These are phyloP conservation scores for Suaeda aralocaspica DNA, from an alignment of 148 eudicot species.

Conservation along the genomic window DNA sequence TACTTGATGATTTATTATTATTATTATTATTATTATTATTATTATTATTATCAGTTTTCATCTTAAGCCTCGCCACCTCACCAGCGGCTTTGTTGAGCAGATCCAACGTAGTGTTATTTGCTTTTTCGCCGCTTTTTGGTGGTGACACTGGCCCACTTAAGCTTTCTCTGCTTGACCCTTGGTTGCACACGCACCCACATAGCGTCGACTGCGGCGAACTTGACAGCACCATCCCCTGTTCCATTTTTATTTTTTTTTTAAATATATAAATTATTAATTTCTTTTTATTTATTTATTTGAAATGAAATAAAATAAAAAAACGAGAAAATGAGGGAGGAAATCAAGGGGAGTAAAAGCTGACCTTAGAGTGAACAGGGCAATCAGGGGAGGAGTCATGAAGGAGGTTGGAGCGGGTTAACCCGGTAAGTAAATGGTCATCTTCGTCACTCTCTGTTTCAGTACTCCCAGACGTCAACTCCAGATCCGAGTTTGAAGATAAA, in stretches of 20 bases:
- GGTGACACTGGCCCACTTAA: slow-evolving; percentile 33
- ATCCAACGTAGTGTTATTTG: slow-evolving; percentile 35
- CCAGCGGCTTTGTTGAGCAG: slow-evolving; percentile 55
- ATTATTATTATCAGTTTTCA: slow-evolving; percentile 17
- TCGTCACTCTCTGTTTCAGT: slow-evolving; percentile 65
- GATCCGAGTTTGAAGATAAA: slow-evolving; percentile 34
- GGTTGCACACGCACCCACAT: slow-evolving; percentile 26
- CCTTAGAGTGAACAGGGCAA: slow-evolving; percentile 26
- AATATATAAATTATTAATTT: too few relatives aligned
- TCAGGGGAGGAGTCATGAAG: slow-evolving; percentile 9
- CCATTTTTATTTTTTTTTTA: neutral
- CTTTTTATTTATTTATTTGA: neutral
- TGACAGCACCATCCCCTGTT: slow-evolving; percentile 32
- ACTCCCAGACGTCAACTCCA: slow-evolving; percentile 1
- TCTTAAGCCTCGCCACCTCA: slow-evolving; percentile 52
- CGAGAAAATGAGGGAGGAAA: neutral
- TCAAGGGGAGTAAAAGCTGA: neutral
- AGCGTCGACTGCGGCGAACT: slow-evolving; percentile 74
- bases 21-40: too few relatives aligned
- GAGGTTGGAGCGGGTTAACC: slow-evolving; percentile 35
- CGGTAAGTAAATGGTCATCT: slow-evolving; percentile 40
- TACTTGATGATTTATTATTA: neutral
- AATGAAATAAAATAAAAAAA: neutral
- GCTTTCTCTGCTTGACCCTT: slow-evolving; percentile 45
- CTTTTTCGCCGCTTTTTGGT: slow-evolving; percentile 8